Conservation (phyloP, 805 yeast species). For the Starmera quercuum region DNA sequence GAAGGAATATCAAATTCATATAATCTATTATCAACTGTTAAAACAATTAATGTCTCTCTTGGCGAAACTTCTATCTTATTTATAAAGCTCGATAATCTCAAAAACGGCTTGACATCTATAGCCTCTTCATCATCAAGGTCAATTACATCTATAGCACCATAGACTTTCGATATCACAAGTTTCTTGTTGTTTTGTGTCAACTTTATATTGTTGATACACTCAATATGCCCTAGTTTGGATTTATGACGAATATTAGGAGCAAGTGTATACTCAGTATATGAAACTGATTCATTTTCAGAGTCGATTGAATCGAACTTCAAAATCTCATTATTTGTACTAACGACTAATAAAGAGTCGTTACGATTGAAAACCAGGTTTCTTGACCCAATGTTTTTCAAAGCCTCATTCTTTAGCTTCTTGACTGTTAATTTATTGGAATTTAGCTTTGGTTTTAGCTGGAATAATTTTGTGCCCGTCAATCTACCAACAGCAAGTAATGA, state of each 20-base stretch:
- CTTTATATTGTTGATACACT: slow-evolving; percentile 45
- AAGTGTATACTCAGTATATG: slow-evolving; percentile 28
- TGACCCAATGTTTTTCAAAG: slow-evolving; percentile 43
- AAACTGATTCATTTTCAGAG: slow-evolving; percentile 30
- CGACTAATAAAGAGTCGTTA: slow-evolving; percentile 37
- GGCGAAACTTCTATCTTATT: slow-evolving; percentile 53
- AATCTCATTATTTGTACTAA: slow-evolving; percentile 58
- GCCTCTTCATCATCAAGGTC: slow-evolving; percentile 21
- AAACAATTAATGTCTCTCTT: slow-evolving; percentile 46
- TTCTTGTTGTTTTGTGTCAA: slow-evolving; percentile 35
- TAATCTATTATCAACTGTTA: slow-evolving; percentile 68
- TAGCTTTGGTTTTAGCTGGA: slow-evolving; percentile 41
- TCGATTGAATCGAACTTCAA: slow-evolving; percentile 29
- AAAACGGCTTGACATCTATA: slow-evolving; percentile 33
- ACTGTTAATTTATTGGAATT: slow-evolving; percentile 34
- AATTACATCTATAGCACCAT: slow-evolving; percentile 55
- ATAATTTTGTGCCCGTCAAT: slow-evolving; percentile 58
- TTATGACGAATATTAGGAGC: slow-evolving; percentile 16
- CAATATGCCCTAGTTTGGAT: slow-evolving; percentile 34
- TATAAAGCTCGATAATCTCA: slow-evolving; percentile 52
- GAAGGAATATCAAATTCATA: slow-evolving; percentile 50
- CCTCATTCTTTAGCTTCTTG: slow-evolving; percentile 38
- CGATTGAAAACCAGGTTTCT: slow-evolving; percentile 41
- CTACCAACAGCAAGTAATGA: slow-evolving; percentile 67
- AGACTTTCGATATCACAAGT: slow-evolving; percentile 53